Evolutionary conservation across 805 yeast species (phyloP).

Genomic region (Nematodospora valgi): DNA sequence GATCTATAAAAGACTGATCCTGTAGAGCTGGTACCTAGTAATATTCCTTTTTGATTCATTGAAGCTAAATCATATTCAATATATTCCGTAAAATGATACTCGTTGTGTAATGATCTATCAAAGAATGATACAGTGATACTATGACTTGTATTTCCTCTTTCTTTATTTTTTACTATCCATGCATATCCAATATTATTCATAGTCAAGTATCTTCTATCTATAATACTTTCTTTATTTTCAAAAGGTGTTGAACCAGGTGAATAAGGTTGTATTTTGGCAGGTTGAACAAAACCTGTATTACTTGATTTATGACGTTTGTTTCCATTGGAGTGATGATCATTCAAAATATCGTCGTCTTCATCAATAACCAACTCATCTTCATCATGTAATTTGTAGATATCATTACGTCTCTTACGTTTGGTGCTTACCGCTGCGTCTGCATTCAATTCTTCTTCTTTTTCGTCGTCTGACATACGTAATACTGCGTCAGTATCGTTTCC

Average conservation of each 20-base stretch:
- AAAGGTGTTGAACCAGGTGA: slow-evolving; percentile 88
- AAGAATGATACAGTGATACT: slow-evolving; percentile 86
- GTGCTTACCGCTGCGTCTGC: slow-evolving; percentile 2
- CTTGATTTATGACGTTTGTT: slow-evolving; percentile 3
- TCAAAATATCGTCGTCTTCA: slow-evolving; percentile 24
- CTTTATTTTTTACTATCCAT: slow-evolving; percentile 57
- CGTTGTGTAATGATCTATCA: slow-evolving; percentile 70
- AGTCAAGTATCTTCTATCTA: slow-evolving; percentile 69
- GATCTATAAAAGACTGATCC: slow-evolving; percentile 57
- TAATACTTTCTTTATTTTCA: slow-evolving; percentile 14
- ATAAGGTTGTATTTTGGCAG: slow-evolving; percentile 48
- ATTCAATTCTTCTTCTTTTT: slow-evolving; percentile 3
- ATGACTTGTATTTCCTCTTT: slow-evolving; percentile 33
- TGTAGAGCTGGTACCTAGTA: slow-evolving; percentile 48
- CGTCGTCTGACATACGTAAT: slow-evolving; percentile 10
- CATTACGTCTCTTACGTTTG: slow-evolving; percentile 3
- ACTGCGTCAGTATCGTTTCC: slow-evolving; percentile 9
- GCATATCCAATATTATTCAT: slow-evolving; percentile 81
- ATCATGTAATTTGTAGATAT: slow-evolving; percentile 15
- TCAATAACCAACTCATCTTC: slow-evolving; percentile 38
- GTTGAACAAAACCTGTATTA: neutral
- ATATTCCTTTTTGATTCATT: slow-evolving; percentile 60
- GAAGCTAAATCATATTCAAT: slow-evolving; percentile 72
- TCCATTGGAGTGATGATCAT: neutral
- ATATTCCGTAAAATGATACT: slow-evolving; percentile 81